A percentile compares a stretch with the other conserved stretches of the same genome.
Evolutionary conservation across 139 green algal genomes (phyloP).

Genomic region (Marvania coccoides): DNA sequence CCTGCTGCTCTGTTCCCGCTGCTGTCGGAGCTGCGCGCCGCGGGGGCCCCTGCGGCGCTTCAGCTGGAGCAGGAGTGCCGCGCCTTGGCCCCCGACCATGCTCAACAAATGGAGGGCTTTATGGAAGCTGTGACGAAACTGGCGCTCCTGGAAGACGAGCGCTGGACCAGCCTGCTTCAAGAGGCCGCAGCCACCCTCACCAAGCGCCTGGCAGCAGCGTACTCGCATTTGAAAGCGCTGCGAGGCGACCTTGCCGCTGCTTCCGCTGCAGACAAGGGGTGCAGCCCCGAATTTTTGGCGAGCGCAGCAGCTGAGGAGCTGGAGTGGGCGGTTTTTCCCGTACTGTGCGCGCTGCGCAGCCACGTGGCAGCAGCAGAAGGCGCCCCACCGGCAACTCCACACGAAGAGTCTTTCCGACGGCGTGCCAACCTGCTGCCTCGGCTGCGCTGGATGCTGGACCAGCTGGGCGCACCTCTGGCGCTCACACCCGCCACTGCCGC

Average conservation of each 20-base stretch:
- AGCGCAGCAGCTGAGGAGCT: background rate
- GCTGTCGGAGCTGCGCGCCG: slow-evolving; percentile 18
- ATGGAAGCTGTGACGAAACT: slow-evolving; percentile 32
- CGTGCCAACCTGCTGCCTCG: slow-evolving; percentile 15
- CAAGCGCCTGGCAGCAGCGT: slow-evolving; percentile 29
- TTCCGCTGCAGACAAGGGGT: slow-evolving; percentile 13
- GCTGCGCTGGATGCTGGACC: slow-evolving; percentile 6
- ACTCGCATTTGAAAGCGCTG: background rate
- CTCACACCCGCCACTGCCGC: background rate
- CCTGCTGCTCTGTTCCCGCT: slow-evolving; percentile 1
- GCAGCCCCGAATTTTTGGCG: slow-evolving; percentile 1
- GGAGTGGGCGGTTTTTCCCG: background rate
- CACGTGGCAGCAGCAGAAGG: slow-evolving; percentile 20
- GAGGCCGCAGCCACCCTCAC: slow-evolving; percentile 7
- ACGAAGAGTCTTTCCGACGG: slow-evolving; percentile 27
- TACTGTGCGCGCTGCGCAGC: slow-evolving; percentile 38
- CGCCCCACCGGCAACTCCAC: slow-evolving; percentile 14
- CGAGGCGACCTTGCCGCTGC: background rate
- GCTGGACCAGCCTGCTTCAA: slow-evolving; percentile 40
- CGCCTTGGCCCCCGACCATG: background rate
- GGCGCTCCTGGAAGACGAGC: slow-evolving; percentile 55
- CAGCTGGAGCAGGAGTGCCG: slow-evolving; percentile 5
- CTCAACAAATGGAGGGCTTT: background rate
- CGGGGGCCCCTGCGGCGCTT: background rate
- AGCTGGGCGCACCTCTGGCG: background rate